Evolutionary conservation across 2,329 filamentous ascomycete genomes (phyloP).

Genomic region (Colletotrichum tamarilloi): DNA sequence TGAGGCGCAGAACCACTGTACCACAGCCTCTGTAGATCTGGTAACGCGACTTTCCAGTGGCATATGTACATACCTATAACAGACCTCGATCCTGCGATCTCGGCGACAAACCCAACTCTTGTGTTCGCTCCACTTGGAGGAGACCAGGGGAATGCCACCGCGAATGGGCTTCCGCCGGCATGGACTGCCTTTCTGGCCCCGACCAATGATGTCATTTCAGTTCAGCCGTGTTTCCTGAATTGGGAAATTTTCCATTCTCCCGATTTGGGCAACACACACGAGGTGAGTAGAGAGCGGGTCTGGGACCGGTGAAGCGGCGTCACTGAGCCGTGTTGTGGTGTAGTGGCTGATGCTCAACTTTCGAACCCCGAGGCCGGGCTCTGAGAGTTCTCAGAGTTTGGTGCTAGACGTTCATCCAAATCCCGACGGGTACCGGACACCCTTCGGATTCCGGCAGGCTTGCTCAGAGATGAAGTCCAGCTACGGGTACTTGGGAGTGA

Average conservation of each 20-base stretch:
- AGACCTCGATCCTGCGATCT: neutral
- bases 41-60: constrained; percentile 5
- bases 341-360: neutral
- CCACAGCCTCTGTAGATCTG: neutral
- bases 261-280: constrained; percentile 24
- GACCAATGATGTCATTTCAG: constrained; percentile 26
- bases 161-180: constrained; percentile 10
- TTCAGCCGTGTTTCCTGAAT: neutral
- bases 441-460: neutral
- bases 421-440: neutral
- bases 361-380: neutral
- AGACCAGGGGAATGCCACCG: constrained; percentile 3
- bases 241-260: neutral
- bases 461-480: neutral
- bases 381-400: neutral
- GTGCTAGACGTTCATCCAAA: constrained; percentile 9
- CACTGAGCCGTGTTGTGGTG: neutral
- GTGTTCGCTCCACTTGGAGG: constrained; percentile 4
- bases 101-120: constrained; percentile 4
- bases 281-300: neutral
- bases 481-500: neutral
- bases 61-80: neutral
- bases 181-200: constrained; percentile 6
- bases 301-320: neutral
- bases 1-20: too few relatives aligned